Percentiles rank a stretch among this genome's conserved stretches.
Evolutionary conservation across 345 rosid species (phyloP).

Genomic region (Populus euphratica): DNA sequence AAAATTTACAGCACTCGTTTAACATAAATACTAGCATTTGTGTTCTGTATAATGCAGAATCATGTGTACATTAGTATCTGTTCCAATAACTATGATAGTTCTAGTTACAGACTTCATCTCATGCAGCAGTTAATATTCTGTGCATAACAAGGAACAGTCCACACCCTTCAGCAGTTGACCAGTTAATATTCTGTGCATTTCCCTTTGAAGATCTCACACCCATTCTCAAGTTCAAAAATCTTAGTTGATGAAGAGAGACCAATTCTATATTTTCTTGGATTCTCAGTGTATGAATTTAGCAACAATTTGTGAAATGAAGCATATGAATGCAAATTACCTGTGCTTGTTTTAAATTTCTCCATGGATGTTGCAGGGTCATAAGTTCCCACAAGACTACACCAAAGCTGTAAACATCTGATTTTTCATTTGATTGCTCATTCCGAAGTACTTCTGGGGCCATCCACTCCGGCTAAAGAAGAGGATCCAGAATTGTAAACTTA

Average conservation of each 20-base stretch:
- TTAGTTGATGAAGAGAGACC: not conserved
- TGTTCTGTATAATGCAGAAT: not conserved
- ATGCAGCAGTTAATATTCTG: no score
- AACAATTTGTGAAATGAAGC: not conserved
- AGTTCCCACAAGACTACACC: conserved; percentile 33
- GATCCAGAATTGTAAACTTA: not conserved
- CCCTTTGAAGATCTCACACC: not conserved
- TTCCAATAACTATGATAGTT: not conserved
- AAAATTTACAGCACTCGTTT: not conserved
- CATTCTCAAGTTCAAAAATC: not conserved
- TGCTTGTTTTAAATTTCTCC: conserved; percentile 23
- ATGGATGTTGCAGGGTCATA: conserved; percentile 23
- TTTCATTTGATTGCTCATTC: conserved; percentile 23
- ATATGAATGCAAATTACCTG: conserved; percentile 21
- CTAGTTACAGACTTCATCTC: not conserved
- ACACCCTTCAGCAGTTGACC: no score
- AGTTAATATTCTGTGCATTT: not conserved
- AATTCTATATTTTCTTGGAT: not conserved
- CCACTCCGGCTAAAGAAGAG: conserved; percentile 27
- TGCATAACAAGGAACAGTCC: no score
- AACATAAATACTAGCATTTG: not conserved
- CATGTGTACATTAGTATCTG: not conserved
- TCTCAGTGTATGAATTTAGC: not conserved
- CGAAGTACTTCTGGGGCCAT: conserved; percentile 35
- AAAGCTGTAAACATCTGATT: conserved; percentile 32